A percentile compares a stretch with the other conserved stretches of the same genome.
Conservation (phyloP, 805 yeast species). For the Myxozyma melibiosi region DNA sequence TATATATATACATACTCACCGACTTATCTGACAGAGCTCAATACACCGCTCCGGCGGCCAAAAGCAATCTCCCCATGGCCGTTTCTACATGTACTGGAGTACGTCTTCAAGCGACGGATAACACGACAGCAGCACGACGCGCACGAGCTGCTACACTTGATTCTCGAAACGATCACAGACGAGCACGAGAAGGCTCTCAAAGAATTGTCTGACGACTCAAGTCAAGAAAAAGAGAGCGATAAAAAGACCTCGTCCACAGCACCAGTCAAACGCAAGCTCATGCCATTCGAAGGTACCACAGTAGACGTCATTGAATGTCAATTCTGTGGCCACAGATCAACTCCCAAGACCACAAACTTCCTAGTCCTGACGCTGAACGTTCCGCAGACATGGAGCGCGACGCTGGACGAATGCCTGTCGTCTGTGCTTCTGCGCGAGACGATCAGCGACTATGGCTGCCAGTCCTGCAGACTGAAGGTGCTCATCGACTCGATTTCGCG, state of each 20-base stretch:
- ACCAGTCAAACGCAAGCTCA: constrained; percentile 35
- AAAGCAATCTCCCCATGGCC: constrained; percentile 75
- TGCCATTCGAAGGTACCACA: constrained; percentile 73
- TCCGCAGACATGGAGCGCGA: constrained; percentile 57
- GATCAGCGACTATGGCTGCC: constrained; percentile 74
- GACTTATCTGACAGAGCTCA: constrained; percentile 48
- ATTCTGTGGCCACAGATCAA: constrained; percentile 63
- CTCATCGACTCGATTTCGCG: constrained; percentile 1
- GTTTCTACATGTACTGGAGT: constrained; percentile 70
- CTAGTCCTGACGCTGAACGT: constrained; percentile 72
- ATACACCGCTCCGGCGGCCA: constrained; percentile 58
- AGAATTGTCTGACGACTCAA: constrained; percentile 15
- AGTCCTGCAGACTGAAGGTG: constrained; percentile 59
- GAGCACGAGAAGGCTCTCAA: constrained; percentile 51
- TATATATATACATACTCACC: background rate
- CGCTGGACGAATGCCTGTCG: constrained; percentile 57
- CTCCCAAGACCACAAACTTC: constrained; percentile 61
- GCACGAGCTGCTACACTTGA: constrained; percentile 82
- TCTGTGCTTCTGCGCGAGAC: constrained; percentile 66
- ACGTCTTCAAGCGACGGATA: constrained; percentile 69
- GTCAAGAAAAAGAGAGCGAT: constrained; percentile 22
- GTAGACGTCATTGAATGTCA: constrained; percentile 71
- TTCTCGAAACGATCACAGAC: constrained; percentile 73
- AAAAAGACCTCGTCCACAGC: constrained; percentile 16
- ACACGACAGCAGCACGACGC: constrained; percentile 91